These are phyloP conservation scores for Colletotrichum orbiculare DNA, from an alignment of 2,329 filamentous ascomycete species.

Conservation along the genomic window DNA sequence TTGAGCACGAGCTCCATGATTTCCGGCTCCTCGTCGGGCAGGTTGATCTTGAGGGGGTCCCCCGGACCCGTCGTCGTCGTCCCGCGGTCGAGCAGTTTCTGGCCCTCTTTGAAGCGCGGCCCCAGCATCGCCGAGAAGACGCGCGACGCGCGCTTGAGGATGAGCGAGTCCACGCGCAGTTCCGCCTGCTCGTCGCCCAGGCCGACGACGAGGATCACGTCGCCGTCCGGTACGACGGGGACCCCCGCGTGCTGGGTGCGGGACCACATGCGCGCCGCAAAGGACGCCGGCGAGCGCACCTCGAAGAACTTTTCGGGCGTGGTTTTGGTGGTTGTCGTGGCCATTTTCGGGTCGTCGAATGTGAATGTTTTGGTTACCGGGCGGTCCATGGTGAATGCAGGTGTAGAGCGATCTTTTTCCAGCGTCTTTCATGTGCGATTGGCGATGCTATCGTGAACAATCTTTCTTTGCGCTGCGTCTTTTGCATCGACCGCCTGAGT, in stretches of 20 bases:
- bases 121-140: slow-evolving; percentile 44
- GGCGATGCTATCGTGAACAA: background rate
- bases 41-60: slow-evolving; percentile 40
- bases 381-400: slow-evolving; percentile 15
- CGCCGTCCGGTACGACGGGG: slow-evolving; percentile 36
- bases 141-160: slow-evolving; percentile 42
- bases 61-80: background rate
- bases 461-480: background rate
- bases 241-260: slow-evolving; percentile 28
- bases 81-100: slow-evolving; percentile 32
- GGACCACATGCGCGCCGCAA: slow-evolving; percentile 35
- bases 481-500: no score
- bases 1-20: slow-evolving; percentile 46
- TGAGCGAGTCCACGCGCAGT: slow-evolving; percentile 37
- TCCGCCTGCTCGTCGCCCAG: slow-evolving; percentile 27
- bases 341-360: slow-evolving; percentile 26
- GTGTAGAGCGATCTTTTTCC: background rate
- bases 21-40: slow-evolving; percentile 45
- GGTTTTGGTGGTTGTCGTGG: slow-evolving; percentile 18
- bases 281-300: slow-evolving; percentile 32
- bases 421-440: background rate
- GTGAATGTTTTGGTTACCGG: slow-evolving; percentile 23
- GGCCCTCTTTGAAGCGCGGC: slow-evolving; percentile 40
- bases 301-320: slow-evolving; percentile 32
- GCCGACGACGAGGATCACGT: slow-evolving; percentile 41